A percentile compares a stretch with the other conserved stretches of the same genome.
These are phyloP conservation scores for Suillus discolor DNA, from an alignment of 768 basidiomycete species.

Conservation along the genomic window DNA sequence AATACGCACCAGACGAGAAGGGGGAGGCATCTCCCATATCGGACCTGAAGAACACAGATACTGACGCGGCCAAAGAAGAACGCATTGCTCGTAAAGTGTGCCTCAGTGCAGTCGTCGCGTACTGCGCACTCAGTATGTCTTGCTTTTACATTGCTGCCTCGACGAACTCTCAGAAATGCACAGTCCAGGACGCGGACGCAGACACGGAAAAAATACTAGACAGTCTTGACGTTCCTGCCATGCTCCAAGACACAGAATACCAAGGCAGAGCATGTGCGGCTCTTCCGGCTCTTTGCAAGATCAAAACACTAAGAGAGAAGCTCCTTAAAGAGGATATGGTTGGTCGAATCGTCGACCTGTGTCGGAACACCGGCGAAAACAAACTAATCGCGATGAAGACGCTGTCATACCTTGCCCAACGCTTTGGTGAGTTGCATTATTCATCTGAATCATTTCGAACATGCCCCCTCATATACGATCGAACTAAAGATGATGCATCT, in stretches of 20 bases:
- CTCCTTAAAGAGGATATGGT: constrained; percentile 23
- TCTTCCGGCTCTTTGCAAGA: constrained; percentile 31
- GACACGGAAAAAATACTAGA: neutral
- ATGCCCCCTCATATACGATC: constrained; percentile 28
- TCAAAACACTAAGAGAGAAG: constrained; percentile 12
- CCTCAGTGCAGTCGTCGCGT: constrained; percentile 23
- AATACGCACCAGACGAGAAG: neutral
- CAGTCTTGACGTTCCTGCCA: constrained; percentile 13
- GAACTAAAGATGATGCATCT: constrained; percentile 25
- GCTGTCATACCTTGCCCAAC: neutral
- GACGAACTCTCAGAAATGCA: neutral
- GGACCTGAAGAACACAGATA: neutral
- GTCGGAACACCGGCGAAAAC: constrained; percentile 15
- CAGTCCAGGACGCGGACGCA: constrained; percentile 3
- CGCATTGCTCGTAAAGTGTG: constrained; percentile 11
- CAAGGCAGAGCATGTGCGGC: constrained; percentile 28
- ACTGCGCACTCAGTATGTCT: constrained; percentile 28
- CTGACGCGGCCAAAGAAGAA: constrained; percentile 7
- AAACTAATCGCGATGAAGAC: constrained; percentile 15
- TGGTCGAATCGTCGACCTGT: constrained; percentile 20
- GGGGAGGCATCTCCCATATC: neutral
- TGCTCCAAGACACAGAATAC: constrained; percentile 16
- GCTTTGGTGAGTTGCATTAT: neutral
- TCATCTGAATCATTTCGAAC: constrained; percentile 16
- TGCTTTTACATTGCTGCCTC: constrained; percentile 10